These are phyloP conservation scores for Ophiostoma ulmi DNA, from an alignment of 2,329 filamentous ascomycete species.

Conservation along the genomic window DNA sequence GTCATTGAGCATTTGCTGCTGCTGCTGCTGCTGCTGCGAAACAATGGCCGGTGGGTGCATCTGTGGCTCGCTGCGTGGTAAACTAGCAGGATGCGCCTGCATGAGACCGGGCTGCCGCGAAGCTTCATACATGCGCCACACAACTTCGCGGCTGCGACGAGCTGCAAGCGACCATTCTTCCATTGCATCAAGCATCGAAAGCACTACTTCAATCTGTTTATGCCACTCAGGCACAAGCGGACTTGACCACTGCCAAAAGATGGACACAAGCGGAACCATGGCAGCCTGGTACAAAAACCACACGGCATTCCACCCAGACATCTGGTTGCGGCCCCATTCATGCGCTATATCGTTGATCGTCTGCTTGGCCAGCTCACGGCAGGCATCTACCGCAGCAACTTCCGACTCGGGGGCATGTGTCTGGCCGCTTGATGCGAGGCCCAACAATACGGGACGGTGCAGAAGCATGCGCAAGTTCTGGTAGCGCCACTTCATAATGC, in stretches of 20 bases:
- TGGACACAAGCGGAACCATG: slow-evolving; percentile 70
- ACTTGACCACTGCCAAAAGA: slow-evolving; percentile 62
- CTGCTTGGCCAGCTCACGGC: slow-evolving; percentile 62
- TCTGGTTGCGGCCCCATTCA: slow-evolving; percentile 67
- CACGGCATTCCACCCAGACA: slow-evolving; percentile 74
- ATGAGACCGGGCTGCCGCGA: slow-evolving; percentile 35
- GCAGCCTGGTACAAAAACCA: slow-evolving; percentile 78
- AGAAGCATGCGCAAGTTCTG: slow-evolving; percentile 72
- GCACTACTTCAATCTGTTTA: slow-evolving; percentile 53
- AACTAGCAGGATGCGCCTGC: slow-evolving; percentile 28
- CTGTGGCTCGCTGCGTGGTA: slow-evolving; percentile 25
- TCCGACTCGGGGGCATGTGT: slow-evolving; percentile 35
- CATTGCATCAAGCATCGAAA: slow-evolving; percentile 59
- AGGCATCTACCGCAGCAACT: slow-evolving; percentile 34
- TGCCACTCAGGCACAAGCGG: slow-evolving; percentile 49
- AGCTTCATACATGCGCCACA: slow-evolving; percentile 60
- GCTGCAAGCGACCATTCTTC: slow-evolving; percentile 61
- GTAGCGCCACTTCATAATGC: slow-evolving; percentile 78
- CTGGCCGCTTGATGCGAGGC: slow-evolving; percentile 53
- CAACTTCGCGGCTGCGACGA: slow-evolving; percentile 57
- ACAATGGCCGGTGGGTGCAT: slow-evolving; percentile 21
- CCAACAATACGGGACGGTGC: slow-evolving; percentile 66
- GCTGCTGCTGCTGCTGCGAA: slow-evolving; percentile 20
- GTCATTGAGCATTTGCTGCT: slow-evolving; percentile 35
- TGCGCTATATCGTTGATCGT: slow-evolving; percentile 67